Conservation (phyloP, 495 filamentous ascomycete species). For the Penicilliopsis zonata region DNA sequence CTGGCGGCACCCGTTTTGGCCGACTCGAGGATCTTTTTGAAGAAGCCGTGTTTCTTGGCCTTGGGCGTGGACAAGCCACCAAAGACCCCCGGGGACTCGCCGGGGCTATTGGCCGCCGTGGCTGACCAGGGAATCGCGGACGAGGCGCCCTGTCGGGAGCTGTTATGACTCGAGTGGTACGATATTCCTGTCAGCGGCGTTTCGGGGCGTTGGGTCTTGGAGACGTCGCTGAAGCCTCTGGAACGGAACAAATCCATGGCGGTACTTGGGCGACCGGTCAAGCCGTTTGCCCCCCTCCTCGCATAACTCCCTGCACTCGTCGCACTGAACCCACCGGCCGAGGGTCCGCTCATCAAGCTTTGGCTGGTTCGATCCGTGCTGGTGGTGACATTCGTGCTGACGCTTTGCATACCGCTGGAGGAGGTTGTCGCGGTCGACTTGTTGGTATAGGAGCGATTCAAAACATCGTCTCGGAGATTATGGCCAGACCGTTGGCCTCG, state of each 20-base stretch:
- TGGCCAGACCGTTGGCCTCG: constrained; percentile 68
- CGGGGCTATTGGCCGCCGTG: constrained; percentile 14
- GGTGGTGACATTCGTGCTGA: constrained; percentile 56
- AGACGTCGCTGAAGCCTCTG: constrained; percentile 32
- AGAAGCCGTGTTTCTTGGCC: constrained; percentile 83
- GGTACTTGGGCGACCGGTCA: constrained; percentile 36
- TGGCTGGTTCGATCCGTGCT: constrained; percentile 67
- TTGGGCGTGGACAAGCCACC: constrained; percentile 81
- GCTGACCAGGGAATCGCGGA: constrained; percentile 36
- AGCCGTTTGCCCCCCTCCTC: constrained; percentile 43
- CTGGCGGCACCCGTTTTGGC: constrained; percentile 90
- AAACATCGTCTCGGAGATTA: constrained; percentile 57
- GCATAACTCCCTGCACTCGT: constrained; percentile 91
- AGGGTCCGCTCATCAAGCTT: constrained; percentile 86
- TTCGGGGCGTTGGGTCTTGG: constrained; percentile 40
- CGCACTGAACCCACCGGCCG: constrained; percentile 82
- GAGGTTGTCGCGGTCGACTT: constrained; percentile 69
- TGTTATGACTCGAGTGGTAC: constrained; percentile 75
- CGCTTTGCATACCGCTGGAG: constrained; percentile 60
- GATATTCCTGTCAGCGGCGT: constrained; percentile 67
- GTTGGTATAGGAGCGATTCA: constrained; percentile 72
- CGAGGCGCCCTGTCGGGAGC: constrained; percentile 41
- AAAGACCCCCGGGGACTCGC: constrained; percentile 43
- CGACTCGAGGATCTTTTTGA: constrained; percentile 91
- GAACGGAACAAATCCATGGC: constrained; percentile 33